These are phyloP conservation scores for Aureobasidium uvarum DNA, from an alignment of 2,329 filamentous ascomycete species.

Conservation along the genomic window DNA sequence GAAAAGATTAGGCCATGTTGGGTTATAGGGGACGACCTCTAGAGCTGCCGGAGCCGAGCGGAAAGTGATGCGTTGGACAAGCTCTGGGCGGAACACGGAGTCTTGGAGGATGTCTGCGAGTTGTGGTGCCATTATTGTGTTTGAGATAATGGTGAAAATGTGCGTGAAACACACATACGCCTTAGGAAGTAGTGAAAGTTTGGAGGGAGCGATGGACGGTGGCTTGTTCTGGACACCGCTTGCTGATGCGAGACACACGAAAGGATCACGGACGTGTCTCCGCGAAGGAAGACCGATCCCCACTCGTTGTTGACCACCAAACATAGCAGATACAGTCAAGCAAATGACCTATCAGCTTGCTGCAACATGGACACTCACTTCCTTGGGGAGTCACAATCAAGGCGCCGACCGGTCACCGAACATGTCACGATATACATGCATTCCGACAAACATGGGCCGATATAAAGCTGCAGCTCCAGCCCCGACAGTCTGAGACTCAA, in stretches of 20 bases:
- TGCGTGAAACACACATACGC: not conserved
- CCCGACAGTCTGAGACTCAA: not conserved
- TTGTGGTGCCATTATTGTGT: not conserved
- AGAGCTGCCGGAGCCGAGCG: not conserved
- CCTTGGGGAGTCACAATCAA: too few species aligned
- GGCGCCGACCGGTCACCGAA: not conserved
- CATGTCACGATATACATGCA: not conserved
- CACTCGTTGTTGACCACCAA: not conserved
- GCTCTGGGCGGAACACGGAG: not conserved
- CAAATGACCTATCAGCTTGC: not conserved
- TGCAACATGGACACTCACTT: not conserved
- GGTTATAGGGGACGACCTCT: not conserved
- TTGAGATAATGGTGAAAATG: not conserved
- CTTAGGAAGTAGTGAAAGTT: too few species aligned
- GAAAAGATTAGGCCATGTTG: not conserved
- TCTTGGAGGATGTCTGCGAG: constrained; percentile 2
- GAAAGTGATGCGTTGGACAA: not conserved
- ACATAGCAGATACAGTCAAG: not conserved
- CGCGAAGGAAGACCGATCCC: not conserved
- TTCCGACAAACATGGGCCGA: not conserved
- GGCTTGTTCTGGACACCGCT: not conserved
- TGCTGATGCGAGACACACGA: not conserved
- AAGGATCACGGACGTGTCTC: not conserved
- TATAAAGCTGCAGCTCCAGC: not conserved
- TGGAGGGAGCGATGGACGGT: not conserved